These are phyloP conservation scores for Alternaria angustiovoidea DNA, from an alignment of 2,329 filamentous ascomycete genomes.

Conservation along the genomic window DNA sequence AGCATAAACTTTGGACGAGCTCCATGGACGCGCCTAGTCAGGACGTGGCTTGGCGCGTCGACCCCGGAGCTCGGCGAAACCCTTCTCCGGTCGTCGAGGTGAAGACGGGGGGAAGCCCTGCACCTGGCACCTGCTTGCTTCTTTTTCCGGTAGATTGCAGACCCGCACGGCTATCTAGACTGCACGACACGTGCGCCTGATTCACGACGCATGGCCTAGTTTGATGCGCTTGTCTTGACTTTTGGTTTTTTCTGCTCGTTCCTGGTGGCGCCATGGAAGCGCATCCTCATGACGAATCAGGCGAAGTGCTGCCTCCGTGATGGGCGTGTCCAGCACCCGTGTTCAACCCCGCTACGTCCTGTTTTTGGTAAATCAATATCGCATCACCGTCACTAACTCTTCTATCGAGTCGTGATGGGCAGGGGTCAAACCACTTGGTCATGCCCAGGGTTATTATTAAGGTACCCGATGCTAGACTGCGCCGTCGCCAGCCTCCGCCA, in stretches of 20 bases:
- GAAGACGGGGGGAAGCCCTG: neutral
- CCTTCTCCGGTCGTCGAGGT: neutral
- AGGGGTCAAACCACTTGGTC: constrained; percentile 21
- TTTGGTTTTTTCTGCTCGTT: constrained; percentile 16
- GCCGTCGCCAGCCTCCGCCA: constrained; percentile 27
- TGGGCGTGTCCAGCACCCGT: constrained; percentile 9
- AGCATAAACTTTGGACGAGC: constrained; percentile 24
- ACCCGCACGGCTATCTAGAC: constrained; percentile 5
- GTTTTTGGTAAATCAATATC: constrained; percentile 20
- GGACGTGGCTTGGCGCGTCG: constrained; percentile 22
- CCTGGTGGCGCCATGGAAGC: constrained; percentile 14
- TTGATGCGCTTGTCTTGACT: neutral
- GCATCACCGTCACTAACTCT: constrained; percentile 12
- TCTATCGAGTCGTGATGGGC: constrained; percentile 11
- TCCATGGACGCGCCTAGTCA: constrained; percentile 26
- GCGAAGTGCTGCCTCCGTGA: constrained; percentile 2
- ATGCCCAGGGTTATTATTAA: constrained; percentile 31
- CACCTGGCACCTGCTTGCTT: neutral
- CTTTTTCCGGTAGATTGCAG: constrained; percentile 2
- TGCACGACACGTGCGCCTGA: constrained; percentile 10
- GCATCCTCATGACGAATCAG: constrained; percentile 15
- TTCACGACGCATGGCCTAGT: constrained; percentile 10
- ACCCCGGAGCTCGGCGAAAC: constrained; percentile 5
- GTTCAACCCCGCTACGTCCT: constrained; percentile 7
- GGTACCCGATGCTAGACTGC: constrained; percentile 27